Percentiles rank a stretch among this genome's conserved stretches.
Conservation (phyloP, 164 flowering plant genomes). For the Magnolia changhungtana region DNA sequence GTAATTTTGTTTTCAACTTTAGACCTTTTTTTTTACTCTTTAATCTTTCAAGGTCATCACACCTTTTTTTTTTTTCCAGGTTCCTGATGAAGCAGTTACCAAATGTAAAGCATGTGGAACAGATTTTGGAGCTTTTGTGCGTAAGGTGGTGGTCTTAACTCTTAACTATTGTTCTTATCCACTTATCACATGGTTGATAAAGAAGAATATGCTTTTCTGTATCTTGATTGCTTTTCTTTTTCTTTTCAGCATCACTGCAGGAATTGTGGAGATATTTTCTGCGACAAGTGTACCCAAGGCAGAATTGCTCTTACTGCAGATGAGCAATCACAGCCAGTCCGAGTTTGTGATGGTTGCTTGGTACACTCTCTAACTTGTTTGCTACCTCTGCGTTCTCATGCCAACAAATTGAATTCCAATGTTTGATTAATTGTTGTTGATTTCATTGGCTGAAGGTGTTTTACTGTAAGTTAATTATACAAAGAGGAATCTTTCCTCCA, state of each 20-base stretch:
- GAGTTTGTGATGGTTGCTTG: conserved; percentile 97
- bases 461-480: no score
- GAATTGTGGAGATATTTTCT: conserved; percentile 96
- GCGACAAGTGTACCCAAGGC: conserved; percentile 96
- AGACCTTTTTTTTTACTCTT: no score
- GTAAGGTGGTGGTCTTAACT: conserved; percentile 44
- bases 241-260: conserved; percentile 87
- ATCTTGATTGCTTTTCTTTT: background rate
- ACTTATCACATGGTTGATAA: background rate
- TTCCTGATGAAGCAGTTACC: conserved; percentile 91
- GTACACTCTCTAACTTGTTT: conserved; percentile 31
- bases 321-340: conserved; percentile 79
- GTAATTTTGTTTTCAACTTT: background rate
- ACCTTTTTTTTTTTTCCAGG: conserved; percentile 31
- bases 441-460: no score
- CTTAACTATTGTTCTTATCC: background rate
- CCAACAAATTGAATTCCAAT: no score
- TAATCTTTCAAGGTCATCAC: background rate
- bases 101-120: conserved; percentile 82
- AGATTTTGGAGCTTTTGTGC: conserved; percentile 81
- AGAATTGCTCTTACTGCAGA: conserved; percentile 88
- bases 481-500: no score
- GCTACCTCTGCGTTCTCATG: no score
- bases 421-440: no score
- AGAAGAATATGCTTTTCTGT: background rate